Conservation (phyloP, 140 eudicot genomes). For the Oenanthe javanica region DNA sequence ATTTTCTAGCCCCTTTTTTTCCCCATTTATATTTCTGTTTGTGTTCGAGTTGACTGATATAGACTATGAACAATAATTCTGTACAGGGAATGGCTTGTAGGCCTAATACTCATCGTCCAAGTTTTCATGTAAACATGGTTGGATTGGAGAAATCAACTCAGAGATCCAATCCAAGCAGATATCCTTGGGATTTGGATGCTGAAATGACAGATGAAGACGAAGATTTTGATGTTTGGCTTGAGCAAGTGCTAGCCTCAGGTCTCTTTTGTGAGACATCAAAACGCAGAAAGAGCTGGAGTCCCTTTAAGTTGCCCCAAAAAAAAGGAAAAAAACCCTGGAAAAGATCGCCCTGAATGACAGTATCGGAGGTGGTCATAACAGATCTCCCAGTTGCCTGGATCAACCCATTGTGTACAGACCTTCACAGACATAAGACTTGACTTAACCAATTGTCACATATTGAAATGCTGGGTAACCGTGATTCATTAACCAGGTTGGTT, state of each 20-base stretch:
- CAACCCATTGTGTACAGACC: background rate
- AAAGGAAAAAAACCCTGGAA: conserved; percentile 69
- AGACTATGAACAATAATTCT: background rate
- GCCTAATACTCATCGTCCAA: conserved; percentile 84
- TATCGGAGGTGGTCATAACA: background rate
- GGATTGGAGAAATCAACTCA: conserved; percentile 66
- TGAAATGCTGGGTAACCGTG: background rate
- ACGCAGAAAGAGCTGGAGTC: conserved; percentile 97
- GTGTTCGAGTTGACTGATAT: background rate
- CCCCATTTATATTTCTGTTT: background rate
- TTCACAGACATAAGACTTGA: background rate
- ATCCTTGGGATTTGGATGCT: conserved; percentile 88
- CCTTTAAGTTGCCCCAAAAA: conserved; percentile 81
- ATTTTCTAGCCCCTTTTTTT: background rate
- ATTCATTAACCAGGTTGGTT: background rate
- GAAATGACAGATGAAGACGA: conserved; percentile 87
- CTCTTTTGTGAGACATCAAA: conserved; percentile 78
- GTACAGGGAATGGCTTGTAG: conserved; percentile 91
- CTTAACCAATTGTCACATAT: background rate
- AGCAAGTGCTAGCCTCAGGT: conserved; percentile 90
- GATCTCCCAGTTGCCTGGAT: background rate
- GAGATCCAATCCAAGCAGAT: conserved; percentile 61
- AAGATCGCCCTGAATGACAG: conserved; percentile 45
- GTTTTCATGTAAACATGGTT: conserved; percentile 94
- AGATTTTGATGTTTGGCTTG: conserved; percentile 91